A percentile compares a stretch with the other conserved stretches of the same genome.
Evolutionary conservation across 768 basidiomycete species (phyloP).

Genomic region (Kwoniella dejecticola): DNA sequence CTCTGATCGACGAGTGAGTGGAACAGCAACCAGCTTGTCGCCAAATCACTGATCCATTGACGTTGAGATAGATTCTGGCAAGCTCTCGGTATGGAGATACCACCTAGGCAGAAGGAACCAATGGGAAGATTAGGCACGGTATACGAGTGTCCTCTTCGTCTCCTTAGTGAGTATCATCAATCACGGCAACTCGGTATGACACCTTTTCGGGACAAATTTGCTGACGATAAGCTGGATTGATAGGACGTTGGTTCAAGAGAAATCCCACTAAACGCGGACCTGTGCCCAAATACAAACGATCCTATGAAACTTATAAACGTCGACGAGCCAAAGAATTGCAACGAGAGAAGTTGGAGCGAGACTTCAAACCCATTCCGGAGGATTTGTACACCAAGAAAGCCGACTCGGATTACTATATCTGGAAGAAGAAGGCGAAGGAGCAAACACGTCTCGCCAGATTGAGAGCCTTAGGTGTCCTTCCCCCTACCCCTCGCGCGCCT

Average conservation of each 20-base stretch:
- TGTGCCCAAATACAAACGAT: constrained; percentile 3
- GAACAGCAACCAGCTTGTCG: no score
- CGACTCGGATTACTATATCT: constrained; percentile 41
- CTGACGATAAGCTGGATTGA: neutral
- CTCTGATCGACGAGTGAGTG: no score
- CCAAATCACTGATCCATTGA: constrained; percentile 6
- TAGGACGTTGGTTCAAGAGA: neutral
- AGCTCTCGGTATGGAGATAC: constrained; percentile 1
- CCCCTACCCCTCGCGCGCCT: neutral
- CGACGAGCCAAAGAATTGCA: constrained; percentile 27
- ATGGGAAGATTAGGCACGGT: constrained; percentile 22
- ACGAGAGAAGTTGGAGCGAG: constrained; percentile 5
- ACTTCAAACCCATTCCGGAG: neutral
- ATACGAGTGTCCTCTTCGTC: constrained; percentile 19
- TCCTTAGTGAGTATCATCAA: constrained; percentile 23
- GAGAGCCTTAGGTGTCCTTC: neutral
- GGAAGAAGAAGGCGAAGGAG: constrained; percentile 19
- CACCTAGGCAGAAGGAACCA: constrained; percentile 21
- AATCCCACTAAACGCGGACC: neutral
- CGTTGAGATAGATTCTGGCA: constrained; percentile 36
- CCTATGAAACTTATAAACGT: constrained; percentile 22
- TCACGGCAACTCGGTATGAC: neutral
- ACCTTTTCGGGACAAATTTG: neutral
- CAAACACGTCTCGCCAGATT: neutral
- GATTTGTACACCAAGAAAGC: constrained; percentile 24